Conservation (phyloP, 768 basidiomycete species). For the Mycena vitilis region DNA sequence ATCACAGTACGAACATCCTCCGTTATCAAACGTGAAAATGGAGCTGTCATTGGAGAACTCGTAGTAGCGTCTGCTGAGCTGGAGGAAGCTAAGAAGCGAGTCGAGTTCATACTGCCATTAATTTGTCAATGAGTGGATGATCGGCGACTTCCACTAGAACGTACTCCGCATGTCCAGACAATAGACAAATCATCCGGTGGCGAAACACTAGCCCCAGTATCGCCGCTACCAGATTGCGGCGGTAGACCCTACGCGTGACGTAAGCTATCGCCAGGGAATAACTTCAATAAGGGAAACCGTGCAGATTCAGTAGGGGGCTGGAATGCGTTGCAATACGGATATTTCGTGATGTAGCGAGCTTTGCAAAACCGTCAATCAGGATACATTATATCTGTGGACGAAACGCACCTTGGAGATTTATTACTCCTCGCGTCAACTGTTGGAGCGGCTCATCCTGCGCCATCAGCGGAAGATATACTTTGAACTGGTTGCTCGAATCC, state of each 20-base stretch:
- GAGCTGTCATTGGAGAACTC: constrained; percentile 59
- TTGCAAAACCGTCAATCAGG: no score
- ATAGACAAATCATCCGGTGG: constrained; percentile 59
- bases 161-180: constrained; percentile 68
- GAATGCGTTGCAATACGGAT: constrained; percentile 36
- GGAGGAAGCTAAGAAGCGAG: constrained; percentile 65
- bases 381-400: no score
- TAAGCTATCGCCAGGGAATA: constrained; percentile 50
- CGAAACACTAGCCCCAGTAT: constrained; percentile 17
- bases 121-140: not conserved
- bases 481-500: constrained; percentile 67
- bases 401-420: constrained; percentile 57
- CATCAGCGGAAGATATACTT: constrained; percentile 57
- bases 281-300: not conserved
- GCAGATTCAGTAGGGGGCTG: constrained; percentile 33
- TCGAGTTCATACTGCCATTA: constrained; percentile 62
- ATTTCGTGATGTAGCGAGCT: constrained; percentile 33
- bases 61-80: constrained; percentile 63
- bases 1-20: constrained; percentile 50
- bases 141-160: constrained; percentile 4
- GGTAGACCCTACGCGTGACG: constrained; percentile 54
- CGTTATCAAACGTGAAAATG: constrained; percentile 53
- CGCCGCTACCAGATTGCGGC: constrained; percentile 8
- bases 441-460: constrained; percentile 54
- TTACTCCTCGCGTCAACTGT: constrained; percentile 62